A percentile compares a stretch with the other conserved stretches of the same genome.
Evolutionary conservation across 2,329 filamentous ascomycete genomes (phyloP).

Genomic region (Verticillium albo-atrum): DNA sequence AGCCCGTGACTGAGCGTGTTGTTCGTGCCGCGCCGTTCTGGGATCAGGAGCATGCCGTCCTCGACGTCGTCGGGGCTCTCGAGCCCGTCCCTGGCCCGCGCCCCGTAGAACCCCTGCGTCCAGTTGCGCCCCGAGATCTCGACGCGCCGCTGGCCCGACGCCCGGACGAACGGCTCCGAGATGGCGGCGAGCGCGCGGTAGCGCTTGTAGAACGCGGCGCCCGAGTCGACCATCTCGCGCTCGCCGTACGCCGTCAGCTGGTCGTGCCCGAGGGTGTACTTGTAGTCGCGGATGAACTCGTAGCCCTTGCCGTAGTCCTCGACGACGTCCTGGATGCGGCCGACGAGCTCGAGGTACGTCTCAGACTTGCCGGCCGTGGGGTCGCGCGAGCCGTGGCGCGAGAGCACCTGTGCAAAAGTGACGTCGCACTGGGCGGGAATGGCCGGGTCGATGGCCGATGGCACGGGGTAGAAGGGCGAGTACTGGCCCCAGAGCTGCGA

Average conservation of each 20-base stretch:
- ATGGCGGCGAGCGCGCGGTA: conserved; percentile 60
- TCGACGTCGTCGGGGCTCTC: conserved; percentile 37
- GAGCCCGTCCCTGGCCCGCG: conserved; percentile 32
- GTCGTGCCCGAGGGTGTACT: conserved; percentile 67
- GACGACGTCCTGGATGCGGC: conserved; percentile 55
- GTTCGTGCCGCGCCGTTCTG: conserved; percentile 63
- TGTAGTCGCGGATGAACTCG: conserved; percentile 67
- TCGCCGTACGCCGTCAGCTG: conserved; percentile 64
- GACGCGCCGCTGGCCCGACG: conserved; percentile 66
- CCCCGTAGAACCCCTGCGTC: conserved; percentile 64
- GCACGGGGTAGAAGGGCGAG: conserved; percentile 75
- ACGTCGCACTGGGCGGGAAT: conserved; percentile 66
- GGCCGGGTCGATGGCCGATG: conserved; percentile 56
- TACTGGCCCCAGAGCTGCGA: conserved; percentile 82
- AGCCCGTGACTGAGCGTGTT: conserved; percentile 76
- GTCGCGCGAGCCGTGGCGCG: conserved; percentile 79
- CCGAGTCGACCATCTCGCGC: conserved; percentile 68
- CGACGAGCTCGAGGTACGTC: conserved; percentile 59
- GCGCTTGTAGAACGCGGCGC: conserved; percentile 68
- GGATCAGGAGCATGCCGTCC: conserved; percentile 60
- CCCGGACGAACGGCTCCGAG: conserved; percentile 65
- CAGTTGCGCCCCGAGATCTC: conserved; percentile 72
- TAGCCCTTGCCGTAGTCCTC: conserved; percentile 58
- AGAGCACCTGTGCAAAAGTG: conserved; percentile 77
- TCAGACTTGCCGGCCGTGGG: conserved; percentile 67